Conservation (phyloP, 345 rosid genomes). For the Gossypium longicalyx region DNA sequence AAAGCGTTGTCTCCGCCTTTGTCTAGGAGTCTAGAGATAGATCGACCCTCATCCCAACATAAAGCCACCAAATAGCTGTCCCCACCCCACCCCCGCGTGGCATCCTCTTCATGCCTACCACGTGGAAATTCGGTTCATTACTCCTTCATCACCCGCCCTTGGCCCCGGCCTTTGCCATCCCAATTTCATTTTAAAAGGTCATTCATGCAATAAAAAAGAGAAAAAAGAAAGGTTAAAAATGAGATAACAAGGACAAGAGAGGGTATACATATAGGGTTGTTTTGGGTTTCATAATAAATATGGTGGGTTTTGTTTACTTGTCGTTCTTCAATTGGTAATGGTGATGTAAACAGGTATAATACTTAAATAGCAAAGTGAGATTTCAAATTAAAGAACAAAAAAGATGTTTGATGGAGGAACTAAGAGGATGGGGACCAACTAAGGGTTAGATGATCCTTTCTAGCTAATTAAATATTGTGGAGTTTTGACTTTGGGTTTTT, state of each 20-base stretch:
- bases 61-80: constrained; percentile 11
- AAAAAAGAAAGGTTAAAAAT: neutral
- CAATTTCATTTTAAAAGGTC: neutral
- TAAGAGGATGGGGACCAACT: constrained; percentile 6
- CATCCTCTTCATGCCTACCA: neutral
- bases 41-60: neutral
- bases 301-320: neutral
- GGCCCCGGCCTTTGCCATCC: neutral
- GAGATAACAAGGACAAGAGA: neutral
- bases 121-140: neutral
- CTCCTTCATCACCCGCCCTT: neutral
- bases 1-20: constrained; percentile 36
- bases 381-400: neutral
- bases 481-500: neutral
- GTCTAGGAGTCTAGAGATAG: constrained; percentile 1
- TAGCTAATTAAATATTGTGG: neutral
- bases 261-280: neutral
- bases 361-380: neutral
- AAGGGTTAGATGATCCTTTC: neutral
- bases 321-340: neutral
- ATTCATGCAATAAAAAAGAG: neutral
- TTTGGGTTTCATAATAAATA: too few species aligned
- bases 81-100: constrained; percentile 19
- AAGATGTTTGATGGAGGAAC: neutral
- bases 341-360: neutral